Conservation (phyloP, 2,329 filamentous ascomycete genomes). For the Talaromyces funiculosus region DNA sequence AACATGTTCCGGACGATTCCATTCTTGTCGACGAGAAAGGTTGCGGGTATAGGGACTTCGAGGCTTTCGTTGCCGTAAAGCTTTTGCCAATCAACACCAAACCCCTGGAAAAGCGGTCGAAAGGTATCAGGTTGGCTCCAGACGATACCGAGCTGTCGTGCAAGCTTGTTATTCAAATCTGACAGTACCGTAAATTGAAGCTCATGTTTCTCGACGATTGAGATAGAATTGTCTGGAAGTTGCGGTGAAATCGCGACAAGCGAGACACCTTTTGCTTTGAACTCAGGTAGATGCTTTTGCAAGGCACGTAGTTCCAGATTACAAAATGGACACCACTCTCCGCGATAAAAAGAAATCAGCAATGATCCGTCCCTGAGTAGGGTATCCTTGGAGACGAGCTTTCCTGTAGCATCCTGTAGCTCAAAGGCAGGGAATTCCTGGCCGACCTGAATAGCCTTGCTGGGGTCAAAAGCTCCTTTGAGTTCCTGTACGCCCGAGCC, state of each 20-base stretch:
- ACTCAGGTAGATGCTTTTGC: conserved; percentile 32
- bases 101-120: conserved; percentile 20
- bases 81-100: conserved; percentile 28
- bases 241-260: conserved; percentile 42
- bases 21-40: conserved; percentile 33
- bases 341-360: conserved; percentile 45
- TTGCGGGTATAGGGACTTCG: conserved; percentile 37
- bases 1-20: conserved; percentile 34
- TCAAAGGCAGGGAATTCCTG: conserved; percentile 31
- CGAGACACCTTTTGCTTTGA: conserved; percentile 35
- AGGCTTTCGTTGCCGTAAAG: conserved; percentile 36
- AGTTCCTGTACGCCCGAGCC: background rate
- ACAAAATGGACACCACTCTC: conserved; percentile 45
- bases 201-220: conserved; percentile 36
- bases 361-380: conserved; percentile 31
- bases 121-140: conserved; percentile 27
- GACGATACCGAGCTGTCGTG: conserved; percentile 34
- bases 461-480: conserved; percentile 17
- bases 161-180: conserved; percentile 34
- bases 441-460: conserved; percentile 29
- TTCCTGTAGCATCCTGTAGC: conserved; percentile 32
- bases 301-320: conserved; percentile 36
- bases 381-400: conserved; percentile 26
- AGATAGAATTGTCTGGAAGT: conserved; percentile 36
- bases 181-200: conserved; percentile 40